These are phyloP conservation scores for Chaetomium strumarium DNA, from an alignment of 2,329 filamentous ascomycete species.

Conservation along the genomic window DNA sequence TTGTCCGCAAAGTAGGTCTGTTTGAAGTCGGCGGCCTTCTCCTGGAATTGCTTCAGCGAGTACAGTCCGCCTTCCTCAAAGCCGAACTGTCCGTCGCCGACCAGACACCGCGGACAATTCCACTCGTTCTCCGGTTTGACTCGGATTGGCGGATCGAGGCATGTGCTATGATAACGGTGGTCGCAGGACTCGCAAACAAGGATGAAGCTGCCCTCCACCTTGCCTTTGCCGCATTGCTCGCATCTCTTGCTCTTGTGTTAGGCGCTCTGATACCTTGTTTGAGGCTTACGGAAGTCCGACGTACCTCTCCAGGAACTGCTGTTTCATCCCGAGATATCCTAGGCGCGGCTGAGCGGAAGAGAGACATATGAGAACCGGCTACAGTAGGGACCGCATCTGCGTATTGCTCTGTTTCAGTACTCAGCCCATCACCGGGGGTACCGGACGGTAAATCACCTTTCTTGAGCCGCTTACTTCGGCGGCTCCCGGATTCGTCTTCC, in stretches of 20 bases:
- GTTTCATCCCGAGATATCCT: constrained; percentile 53
- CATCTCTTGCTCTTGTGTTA: constrained; percentile 58
- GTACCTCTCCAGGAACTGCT: constrained; percentile 39
- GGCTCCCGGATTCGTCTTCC: constrained; percentile 60
- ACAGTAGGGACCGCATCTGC: constrained; percentile 70
- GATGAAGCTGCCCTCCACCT: constrained; percentile 62
- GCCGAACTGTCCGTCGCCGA: constrained; percentile 93
- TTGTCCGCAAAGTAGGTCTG: constrained; percentile 87
- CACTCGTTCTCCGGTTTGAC: constrained; percentile 78
- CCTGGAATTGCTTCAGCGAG: constrained; percentile 91
- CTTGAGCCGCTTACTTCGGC: constrained; percentile 88
- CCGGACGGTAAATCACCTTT: constrained; percentile 56
- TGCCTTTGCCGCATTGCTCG: constrained; percentile 73
- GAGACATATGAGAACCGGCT: constrained; percentile 93
- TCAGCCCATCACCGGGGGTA: constrained; percentile 8
- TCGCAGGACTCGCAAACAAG: constrained; percentile 90
- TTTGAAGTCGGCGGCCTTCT: constrained; percentile 93
- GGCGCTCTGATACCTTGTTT: background rate
- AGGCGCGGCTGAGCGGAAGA: constrained; percentile 76
- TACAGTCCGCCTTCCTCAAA: constrained; percentile 97
- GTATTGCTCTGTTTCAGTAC: constrained; percentile 33
- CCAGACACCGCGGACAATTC: constrained; percentile 92
- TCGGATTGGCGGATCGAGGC: constrained; percentile 79
- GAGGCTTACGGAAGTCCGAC: constrained; percentile 2
- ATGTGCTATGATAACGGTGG: constrained; percentile 76